A percentile compares a stretch with the other conserved stretches of the same genome.
Conservation (phyloP, 202 grass and related monocot genomes). For the Sporobolus alterniflorus region DNA sequence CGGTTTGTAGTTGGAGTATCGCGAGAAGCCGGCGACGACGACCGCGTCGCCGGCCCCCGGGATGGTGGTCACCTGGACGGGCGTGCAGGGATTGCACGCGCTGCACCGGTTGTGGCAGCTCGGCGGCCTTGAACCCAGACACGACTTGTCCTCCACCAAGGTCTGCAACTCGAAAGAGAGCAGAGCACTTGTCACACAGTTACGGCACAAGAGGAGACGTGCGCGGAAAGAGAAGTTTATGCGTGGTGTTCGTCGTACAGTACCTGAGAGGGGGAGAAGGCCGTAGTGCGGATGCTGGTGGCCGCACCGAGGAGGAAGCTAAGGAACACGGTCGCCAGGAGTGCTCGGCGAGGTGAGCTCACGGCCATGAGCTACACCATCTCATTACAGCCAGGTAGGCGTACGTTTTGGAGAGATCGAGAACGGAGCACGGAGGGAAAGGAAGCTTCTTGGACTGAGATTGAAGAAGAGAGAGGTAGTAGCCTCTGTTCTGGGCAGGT, state of each 20-base stretch:
- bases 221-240: no score
- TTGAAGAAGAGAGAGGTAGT: slow-evolving; percentile 24
- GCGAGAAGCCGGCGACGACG: slow-evolving; percentile 34
- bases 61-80: slow-evolving; percentile 68
- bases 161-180: slow-evolving; percentile 13
- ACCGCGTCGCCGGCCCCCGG: slow-evolving; percentile 14
- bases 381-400: not conserved
- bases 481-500: slow-evolving; percentile 2
- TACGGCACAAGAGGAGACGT: not conserved
- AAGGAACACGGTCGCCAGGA: slow-evolving; percentile 51
- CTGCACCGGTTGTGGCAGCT: slow-evolving; percentile 89
- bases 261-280: slow-evolving; percentile 60
- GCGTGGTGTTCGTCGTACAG: not conserved
- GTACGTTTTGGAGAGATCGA: not conserved
- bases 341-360: slow-evolving; percentile 49
- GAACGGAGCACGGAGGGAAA: not conserved
- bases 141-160: slow-evolving; percentile 75
- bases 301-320: slow-evolving; percentile 54
- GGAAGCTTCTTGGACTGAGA: not conserved
- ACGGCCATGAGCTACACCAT: slow-evolving; percentile 69
- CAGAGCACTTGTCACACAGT: not conserved
- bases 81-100: slow-evolving; percentile 83
- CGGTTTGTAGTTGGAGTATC: slow-evolving; percentile 96
- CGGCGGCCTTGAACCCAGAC: slow-evolving; percentile 91
- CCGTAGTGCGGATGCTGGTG: slow-evolving; percentile 31